phyloP scores from a whole-genome alignment of 164 flowering plant genomes.

The Warburgia ugandensis region DNA sequence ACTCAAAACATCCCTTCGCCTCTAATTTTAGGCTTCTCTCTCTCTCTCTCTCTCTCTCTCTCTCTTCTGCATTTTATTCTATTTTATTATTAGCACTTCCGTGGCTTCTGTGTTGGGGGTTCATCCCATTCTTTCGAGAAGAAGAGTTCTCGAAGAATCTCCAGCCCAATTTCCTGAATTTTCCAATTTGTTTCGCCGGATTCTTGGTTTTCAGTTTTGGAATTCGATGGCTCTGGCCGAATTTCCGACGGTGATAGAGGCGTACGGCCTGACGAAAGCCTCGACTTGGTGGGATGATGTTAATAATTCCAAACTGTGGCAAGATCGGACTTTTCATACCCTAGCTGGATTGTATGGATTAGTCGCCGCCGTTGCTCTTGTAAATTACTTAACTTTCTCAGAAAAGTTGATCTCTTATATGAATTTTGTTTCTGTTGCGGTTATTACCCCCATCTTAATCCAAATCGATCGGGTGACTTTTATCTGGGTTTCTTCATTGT shows the following conservation, averaged over 20 bases:
- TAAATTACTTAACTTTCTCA: constrained; percentile 12
- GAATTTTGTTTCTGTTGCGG: background rate
- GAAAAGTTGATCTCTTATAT: background rate
- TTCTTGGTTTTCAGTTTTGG: constrained; percentile 10
- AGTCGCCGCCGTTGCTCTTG: constrained; percentile 69
- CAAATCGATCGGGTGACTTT: too few species aligned
- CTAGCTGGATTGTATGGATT: constrained; percentile 68
- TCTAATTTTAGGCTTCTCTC: background rate
- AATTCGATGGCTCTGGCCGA: constrained; percentile 12
- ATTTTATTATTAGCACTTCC: too few species aligned
- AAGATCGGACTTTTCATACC: constrained; percentile 63
- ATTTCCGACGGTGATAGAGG: constrained; percentile 22
- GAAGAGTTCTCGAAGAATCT: background rate
- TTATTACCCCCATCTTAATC: too few species aligned
- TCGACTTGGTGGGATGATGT: constrained; percentile 72
- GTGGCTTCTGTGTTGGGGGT: too few species aligned
- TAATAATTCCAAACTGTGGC: constrained; percentile 64
- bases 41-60: constrained; percentile 2
- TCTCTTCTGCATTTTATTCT: constrained; percentile 1
- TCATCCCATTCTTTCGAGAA: too few species aligned
- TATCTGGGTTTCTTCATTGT: background rate
- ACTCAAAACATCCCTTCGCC: background rate
- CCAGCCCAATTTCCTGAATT: background rate
- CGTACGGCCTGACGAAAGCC: constrained; percentile 31
- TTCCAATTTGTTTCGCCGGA: constrained; percentile 2